Evolutionary conservation across 768 basidiomycete genomes (phyloP).

Genomic region (Boletus reticulatus): DNA sequence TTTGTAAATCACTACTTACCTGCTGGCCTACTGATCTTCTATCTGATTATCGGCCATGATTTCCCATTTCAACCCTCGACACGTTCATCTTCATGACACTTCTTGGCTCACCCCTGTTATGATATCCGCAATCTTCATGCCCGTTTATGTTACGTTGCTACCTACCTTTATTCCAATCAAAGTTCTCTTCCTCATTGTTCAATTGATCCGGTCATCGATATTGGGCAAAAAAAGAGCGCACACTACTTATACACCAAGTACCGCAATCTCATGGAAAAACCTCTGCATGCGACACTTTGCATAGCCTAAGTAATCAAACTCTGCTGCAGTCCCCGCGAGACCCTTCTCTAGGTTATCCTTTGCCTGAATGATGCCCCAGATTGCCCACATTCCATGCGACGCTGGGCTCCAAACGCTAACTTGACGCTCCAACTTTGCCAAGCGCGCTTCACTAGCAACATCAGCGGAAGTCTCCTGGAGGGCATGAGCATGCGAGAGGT

Average conservation of each 20-base stretch:
- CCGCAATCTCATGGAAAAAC: constrained; percentile 56
- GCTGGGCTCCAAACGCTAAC: constrained; percentile 88
- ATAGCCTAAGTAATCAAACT: constrained; percentile 91
- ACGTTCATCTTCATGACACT: constrained; percentile 31
- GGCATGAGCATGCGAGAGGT: constrained; percentile 56
- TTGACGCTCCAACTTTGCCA: constrained; percentile 68
- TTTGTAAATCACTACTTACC: constrained; percentile 7
- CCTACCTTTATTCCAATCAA: constrained; percentile 49
- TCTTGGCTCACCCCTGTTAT: constrained; percentile 38
- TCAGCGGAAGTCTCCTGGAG: constrained; percentile 22
- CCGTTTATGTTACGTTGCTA: constrained; percentile 18
- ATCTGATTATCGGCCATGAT: constrained; percentile 11
- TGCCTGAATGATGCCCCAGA: constrained; percentile 95
- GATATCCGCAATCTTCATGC: constrained; percentile 43
- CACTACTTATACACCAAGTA: constrained; percentile 36
- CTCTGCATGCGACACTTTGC: constrained; percentile 63
- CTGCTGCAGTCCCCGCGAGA: constrained; percentile 48
- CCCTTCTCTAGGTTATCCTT: constrained; percentile 65
- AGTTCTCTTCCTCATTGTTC: constrained; percentile 28
- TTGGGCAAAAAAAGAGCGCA: background rate
- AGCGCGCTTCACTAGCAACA: constrained; percentile 37
- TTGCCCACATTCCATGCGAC: constrained; percentile 87
- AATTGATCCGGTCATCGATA: background rate
- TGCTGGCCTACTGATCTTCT: constrained; percentile 5
- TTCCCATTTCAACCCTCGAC: constrained; percentile 22